These are phyloP conservation scores for Adansonia grandidieri DNA, from an alignment of 441 rosid species.

Conservation along the genomic window DNA sequence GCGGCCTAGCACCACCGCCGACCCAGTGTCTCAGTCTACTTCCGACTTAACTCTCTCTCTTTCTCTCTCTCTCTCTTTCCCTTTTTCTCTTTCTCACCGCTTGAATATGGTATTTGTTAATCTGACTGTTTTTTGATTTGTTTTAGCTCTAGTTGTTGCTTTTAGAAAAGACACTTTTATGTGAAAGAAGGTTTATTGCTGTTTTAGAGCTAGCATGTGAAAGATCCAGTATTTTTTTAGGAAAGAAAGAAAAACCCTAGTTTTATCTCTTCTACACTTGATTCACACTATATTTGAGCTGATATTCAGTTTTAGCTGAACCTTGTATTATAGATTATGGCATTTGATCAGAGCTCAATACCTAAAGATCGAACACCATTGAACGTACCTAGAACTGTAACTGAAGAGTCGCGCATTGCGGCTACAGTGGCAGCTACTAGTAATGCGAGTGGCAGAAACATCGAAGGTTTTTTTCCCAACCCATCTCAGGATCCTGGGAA, in stretches of 20 bases:
- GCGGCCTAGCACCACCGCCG: conserved; percentile 25
- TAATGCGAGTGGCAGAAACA: conserved; percentile 26
- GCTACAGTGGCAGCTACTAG: conserved; percentile 34
- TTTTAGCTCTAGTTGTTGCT: neutral
- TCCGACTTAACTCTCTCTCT: conserved; percentile 10
- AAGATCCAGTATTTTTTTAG: neutral
- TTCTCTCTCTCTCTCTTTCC: neutral
- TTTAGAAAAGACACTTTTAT: neutral
- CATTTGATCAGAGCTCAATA: conserved; percentile 58
- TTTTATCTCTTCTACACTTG: conserved; percentile 19
- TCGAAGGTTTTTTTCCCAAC: conserved; percentile 38
- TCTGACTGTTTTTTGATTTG: neutral
- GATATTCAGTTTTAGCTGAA: conserved; percentile 18
- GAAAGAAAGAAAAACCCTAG: conserved; percentile 26
- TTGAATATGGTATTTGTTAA: conserved; percentile 37
- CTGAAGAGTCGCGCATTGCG: conserved; percentile 56
- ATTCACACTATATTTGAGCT: conserved; percentile 23
- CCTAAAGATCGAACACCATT: conserved; percentile 53
- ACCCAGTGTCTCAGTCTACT: conserved; percentile 19
- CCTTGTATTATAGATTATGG: conserved; percentile 43
- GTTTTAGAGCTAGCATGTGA: neutral
- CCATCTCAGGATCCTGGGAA: conserved; percentile 37
- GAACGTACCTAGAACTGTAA: conserved; percentile 38
- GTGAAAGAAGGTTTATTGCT: neutral
- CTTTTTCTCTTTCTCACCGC: neutral